Base-by-base conservation (phyloP, 2,329 filamentous ascomycete species). In the Ploettnerulaceae sp. region DNA sequence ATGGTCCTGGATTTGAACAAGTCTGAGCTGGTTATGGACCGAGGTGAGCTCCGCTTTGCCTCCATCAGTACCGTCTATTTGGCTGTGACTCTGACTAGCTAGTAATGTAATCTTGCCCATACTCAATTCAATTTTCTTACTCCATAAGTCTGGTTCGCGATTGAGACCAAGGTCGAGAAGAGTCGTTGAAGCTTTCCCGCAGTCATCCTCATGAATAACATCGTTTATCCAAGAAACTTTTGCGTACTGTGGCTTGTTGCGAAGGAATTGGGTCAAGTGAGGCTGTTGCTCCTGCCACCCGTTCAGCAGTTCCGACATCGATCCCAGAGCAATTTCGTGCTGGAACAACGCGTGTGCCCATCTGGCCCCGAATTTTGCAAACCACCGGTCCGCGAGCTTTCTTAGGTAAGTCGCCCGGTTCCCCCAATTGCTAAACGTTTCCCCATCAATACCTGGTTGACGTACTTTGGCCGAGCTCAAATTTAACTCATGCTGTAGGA, bases 191-290 rank as follows among this genome's bases (percentile, higher is more conserved):
- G 91, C 90, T 46, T 79, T 76, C 9, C 78, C 72, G 53, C 89
- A 89, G 58, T 95, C 81, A 48, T 81, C 75, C 62, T 93, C 86
- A 18, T 78, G 76, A 50, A 82, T 74, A 6, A 97, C 76, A 62
- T 97, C 90, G 63, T 98, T 94, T 69, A 98, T 95, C 93, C 93
- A 98, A 38, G 84, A 82, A 34, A 98, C 74, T 58, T 88, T 88
- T 21, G 84, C 82, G 52, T 89, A 80, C 52, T 82, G 75, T 0
- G 81, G 77, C 53, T 82, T 79, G 45, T 79, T 82, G 32, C 86
- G 80, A 37, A 98, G 73, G 59, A 89, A 98, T 41, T 75, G 74
- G 0, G 89, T 95, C 45, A 95, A 77, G 59, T 81, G 84, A n/a
- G 70, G 69, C 40, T 77, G 69, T 55, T 81, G 81, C 59, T 90